Conservation (phyloP, 2,329 filamentous ascomycete genomes). For the Diplodia mutila region DNA sequence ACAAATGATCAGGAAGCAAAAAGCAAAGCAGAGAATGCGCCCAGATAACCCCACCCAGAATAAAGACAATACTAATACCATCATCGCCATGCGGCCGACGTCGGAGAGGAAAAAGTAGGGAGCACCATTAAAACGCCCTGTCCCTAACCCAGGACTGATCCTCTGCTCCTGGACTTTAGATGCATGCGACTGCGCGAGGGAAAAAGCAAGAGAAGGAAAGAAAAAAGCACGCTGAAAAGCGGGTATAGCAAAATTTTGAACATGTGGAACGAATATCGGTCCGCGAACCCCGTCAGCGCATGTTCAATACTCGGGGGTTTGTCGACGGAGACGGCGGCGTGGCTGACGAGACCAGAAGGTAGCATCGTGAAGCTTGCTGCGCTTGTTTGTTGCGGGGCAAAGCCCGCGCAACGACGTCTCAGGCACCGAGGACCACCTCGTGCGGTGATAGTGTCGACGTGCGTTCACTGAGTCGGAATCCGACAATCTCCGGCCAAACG, state of each 20-base stretch:
- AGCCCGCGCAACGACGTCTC: neutral
- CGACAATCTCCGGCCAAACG: neutral
- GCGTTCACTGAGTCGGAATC: conserved; percentile 6
- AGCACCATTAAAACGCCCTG: conserved; percentile 21
- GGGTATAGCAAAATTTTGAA: conserved; percentile 26
- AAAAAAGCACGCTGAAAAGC: conserved; percentile 25
- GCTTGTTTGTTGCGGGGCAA: neutral
- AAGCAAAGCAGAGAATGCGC: conserved; percentile 11
- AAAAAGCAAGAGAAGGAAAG: neutral
- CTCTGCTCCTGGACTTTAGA: conserved; percentile 22
- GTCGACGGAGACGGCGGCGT: neutral
- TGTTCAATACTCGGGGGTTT: conserved; percentile 22
- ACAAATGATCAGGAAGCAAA: conserved; percentile 16
- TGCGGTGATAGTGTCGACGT: neutral
- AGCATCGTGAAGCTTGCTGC: neutral
- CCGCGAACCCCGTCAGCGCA: conserved; percentile 20
- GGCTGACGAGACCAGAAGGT: neutral
- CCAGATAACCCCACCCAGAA: conserved; percentile 9
- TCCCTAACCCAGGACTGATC: neutral
- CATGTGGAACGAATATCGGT: conserved; percentile 22
- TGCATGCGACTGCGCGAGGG: conserved; percentile 17
- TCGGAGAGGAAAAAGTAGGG: neutral
- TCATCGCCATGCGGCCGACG: conserved; percentile 11
- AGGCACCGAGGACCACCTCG: too few relatives aligned
- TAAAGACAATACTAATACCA: conserved; percentile 1